Evolutionary conservation across 306 rosid genomes (phyloP), one percentile per base, ranked within the genome.

Genomic region (Lagenaria siceraria): DNA sequence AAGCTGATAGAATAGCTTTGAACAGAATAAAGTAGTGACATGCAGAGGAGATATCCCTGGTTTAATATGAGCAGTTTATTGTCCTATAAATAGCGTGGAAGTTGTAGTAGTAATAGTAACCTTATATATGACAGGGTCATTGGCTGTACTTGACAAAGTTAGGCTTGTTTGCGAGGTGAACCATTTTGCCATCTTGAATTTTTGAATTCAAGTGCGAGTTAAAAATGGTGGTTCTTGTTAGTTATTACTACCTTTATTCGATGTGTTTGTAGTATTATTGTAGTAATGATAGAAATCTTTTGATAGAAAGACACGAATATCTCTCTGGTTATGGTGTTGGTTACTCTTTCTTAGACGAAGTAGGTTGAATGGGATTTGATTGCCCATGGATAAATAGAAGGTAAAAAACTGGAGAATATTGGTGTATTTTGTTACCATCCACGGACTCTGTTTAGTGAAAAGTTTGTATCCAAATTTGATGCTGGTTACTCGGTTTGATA

Each of bases 1-100:
- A 64, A 78, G 86, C 66, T 27, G 92, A 91, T 74, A 85, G 88
- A 80, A 83, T 91, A 77, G 83, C 93, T 77, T 78, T 90, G 83
- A 89, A 84, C 85, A 87, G 91, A 89, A 85, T 88, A 49, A 85
- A 77, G 74, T 88, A 80, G 65, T 49, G 61, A 17, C 40, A 29
- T 8, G 59, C 15, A 27, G 76, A 25, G 8, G 8, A 48, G 15
- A 48, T 35, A 71, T 71, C 58, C 58, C 40, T 71, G 76, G 76
- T 72, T 29, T 73, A n/a, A 18, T 72, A 27, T 4, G 7, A 49
- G 77, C 17, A 72, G 46, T 51, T 72, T 48, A 8, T 71, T 25
- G 40, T 48, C 40, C 18, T 42, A 38, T 69, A 71, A 24, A 72
- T 51, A 15, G 61, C 29, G 29, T 49, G 61, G 36, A 73, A 73